These are phyloP conservation scores for Hylodesmum podocarpum DNA, from an alignment of 306 rosid species.

Conservation along the genomic window DNA sequence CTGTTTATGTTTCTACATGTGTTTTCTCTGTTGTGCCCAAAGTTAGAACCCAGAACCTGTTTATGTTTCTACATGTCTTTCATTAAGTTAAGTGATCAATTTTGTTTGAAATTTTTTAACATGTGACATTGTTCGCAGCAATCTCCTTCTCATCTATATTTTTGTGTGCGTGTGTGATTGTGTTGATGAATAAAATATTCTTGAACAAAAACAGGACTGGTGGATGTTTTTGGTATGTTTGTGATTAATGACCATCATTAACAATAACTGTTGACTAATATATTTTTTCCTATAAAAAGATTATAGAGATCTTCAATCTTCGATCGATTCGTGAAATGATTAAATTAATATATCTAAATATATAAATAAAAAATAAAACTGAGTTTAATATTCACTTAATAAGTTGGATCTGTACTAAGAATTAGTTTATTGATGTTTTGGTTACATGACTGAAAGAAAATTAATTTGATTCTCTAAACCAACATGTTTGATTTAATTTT, in stretches of 20 bases:
- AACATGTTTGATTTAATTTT: slow-evolving; percentile 7
- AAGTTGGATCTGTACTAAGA: too few species aligned
- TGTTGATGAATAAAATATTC: not conserved
- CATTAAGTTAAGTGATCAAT: not conserved
- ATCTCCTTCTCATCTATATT: not conserved
- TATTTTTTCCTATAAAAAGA: slow-evolving; percentile 49
- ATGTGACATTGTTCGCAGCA: not conserved
- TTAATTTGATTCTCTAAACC: not conserved
- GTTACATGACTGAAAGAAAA: not conserved
- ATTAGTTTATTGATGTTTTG: too few species aligned
- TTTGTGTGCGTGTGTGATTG: not conserved
- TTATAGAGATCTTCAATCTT: too few species aligned
- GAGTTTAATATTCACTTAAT: too few species aligned
- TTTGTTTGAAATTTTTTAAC: not conserved
- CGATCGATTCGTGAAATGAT: too few species aligned
- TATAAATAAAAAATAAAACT: too few species aligned
- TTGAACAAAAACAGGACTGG: not conserved
- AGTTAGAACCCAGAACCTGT: too few species aligned
- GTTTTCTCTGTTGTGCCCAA: too few species aligned
- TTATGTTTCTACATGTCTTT: not conserved
- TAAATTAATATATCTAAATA: too few species aligned
- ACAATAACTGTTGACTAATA: not conserved
- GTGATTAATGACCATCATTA: not conserved
- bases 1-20: not conserved
- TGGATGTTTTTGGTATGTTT: not conserved